Base-by-base conservation (phyloP, 345 rosid species). In the Eucalyptus dawsonii region DNA sequence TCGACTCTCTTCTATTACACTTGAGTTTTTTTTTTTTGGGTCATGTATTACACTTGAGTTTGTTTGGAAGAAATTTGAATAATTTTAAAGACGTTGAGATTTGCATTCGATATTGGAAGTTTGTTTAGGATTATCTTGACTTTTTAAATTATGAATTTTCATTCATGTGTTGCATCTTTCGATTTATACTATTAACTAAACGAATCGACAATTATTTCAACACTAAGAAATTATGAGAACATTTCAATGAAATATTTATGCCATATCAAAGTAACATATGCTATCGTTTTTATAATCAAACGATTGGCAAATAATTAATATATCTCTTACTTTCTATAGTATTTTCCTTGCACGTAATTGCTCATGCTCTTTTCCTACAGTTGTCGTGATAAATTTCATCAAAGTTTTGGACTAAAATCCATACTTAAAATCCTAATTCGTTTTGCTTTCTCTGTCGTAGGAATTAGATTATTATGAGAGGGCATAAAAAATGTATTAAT, bases 81-180 rank as follows among this genome's bases (percentile, higher is more conserved):
- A 29, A 60, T 60, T 60, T 60, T 27, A 27, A 60, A 27, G 69
- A 60, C 2, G 31, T 27, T 12, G 31, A 60, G 69, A 60, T 60
- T 12, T 60, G 34, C 8, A 0, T 60, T 27, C 16, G 0, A 27
- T 60, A 1, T 27, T 27, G 9, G 16, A n/a, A n/a, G n/a, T n/a
- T n/a, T n/a, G n/a, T n/a, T n/a, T n/a, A n/a, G n/a, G 67, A 27
- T 60, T 60, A 60, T 60, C 69, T 27, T 60, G 34, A 6, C 16
- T 27, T 6, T 27, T 27, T 27, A 60, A 60, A 11, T 60, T 60
- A 60, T 60, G 31, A 60, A 60, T 25, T 60, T 60, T 27, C 31
- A 56, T 25, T 60, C 14, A 1, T 56, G 62, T 56, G 13, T 10
- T 56, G 6, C 1, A 56, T 22, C 2, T 24, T 6, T 60, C 4